These are phyloP conservation scores for Calycina herbarum DNA, from an alignment of 2,329 filamentous ascomycete genomes.

Conservation along the genomic window DNA sequence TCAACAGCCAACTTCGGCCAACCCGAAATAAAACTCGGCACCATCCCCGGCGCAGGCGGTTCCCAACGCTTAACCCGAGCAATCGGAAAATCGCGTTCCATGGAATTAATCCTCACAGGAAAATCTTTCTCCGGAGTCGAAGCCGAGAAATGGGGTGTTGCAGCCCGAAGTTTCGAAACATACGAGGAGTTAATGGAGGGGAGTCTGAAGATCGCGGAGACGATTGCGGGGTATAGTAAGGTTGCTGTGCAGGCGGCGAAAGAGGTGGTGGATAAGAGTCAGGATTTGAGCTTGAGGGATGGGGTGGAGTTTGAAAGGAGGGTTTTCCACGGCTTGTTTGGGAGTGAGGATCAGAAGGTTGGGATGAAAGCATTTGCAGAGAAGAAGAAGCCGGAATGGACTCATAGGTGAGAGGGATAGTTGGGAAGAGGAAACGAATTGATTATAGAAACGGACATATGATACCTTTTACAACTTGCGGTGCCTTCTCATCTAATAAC, in stretches of 20 bases:
- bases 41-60: constrained; percentile 88
- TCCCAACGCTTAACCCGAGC: constrained; percentile 84
- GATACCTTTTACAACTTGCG: too few species aligned
- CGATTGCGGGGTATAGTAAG: constrained; percentile 81
- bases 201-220: constrained; percentile 80
- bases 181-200: constrained; percentile 82
- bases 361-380: constrained; percentile 94
- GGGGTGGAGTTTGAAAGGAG: constrained; percentile 94
- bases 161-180: constrained; percentile 75
- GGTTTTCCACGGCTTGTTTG: constrained; percentile 91
- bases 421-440: not conserved
- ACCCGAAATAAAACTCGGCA: constrained; percentile 94
- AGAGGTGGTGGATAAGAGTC: constrained; percentile 99
- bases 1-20: constrained; percentile 87
- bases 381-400: constrained; percentile 93
- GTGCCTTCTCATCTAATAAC: too few species aligned
- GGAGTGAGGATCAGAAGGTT: constrained; percentile 95
- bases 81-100: constrained; percentile 80
- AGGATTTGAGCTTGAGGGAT: constrained; percentile 83
- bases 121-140: constrained; percentile 80
- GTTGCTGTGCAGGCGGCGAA: constrained; percentile 90
- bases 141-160: constrained; percentile 87
- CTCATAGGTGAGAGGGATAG: constrained; percentile 58
- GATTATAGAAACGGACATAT: not conserved
- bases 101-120: constrained; percentile 89